A percentile compares a stretch with the other conserved stretches of the same genome.
Evolutionary conservation across 768 basidiomycete species (phyloP).

Genomic region (Melanogaster broomeanus): DNA sequence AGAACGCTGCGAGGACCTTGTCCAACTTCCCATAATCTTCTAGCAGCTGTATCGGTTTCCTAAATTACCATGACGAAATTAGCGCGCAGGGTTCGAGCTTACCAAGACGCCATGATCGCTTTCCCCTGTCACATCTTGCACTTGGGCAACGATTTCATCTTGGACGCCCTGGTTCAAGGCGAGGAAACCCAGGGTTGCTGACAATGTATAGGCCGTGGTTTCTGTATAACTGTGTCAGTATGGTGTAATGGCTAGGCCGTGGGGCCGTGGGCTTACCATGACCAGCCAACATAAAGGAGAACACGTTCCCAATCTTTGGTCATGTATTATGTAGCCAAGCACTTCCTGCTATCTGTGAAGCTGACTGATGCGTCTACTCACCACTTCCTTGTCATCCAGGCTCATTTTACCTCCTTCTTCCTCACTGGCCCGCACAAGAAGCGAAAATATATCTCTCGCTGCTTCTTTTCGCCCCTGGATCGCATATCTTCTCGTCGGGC

Average conservation of each 20-base stretch:
- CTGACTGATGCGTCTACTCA: neutral
- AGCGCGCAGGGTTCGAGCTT: neutral
- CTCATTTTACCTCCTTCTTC: conserved; percentile 14
- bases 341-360: neutral
- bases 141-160: conserved; percentile 33
- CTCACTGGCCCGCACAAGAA: conserved; percentile 22
- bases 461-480: conserved; percentile 4
- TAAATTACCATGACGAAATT: neutral
- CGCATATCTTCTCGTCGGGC: conserved; percentile 9
- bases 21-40: conserved; percentile 31
- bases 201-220: conserved; percentile 34
- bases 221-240: conserved; percentile 13
- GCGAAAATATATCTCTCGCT: conserved; percentile 21
- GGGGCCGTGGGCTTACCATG: conserved; percentile 40
- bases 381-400: conserved; percentile 20
- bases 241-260: neutral
- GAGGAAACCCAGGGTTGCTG: conserved; percentile 34
- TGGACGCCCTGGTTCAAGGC: conserved; percentile 31
- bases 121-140: conserved; percentile 24
- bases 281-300: conserved; percentile 55
- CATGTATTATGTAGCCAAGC: neutral
- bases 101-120: conserved; percentile 18
- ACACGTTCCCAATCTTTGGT: conserved; percentile 56
- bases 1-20: conserved; percentile 30
- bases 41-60: conserved; percentile 5